These are phyloP conservation scores for Colletotrichum sp. DNA, from an alignment of 2,329 filamentous ascomycete genomes.

Conservation along the genomic window DNA sequence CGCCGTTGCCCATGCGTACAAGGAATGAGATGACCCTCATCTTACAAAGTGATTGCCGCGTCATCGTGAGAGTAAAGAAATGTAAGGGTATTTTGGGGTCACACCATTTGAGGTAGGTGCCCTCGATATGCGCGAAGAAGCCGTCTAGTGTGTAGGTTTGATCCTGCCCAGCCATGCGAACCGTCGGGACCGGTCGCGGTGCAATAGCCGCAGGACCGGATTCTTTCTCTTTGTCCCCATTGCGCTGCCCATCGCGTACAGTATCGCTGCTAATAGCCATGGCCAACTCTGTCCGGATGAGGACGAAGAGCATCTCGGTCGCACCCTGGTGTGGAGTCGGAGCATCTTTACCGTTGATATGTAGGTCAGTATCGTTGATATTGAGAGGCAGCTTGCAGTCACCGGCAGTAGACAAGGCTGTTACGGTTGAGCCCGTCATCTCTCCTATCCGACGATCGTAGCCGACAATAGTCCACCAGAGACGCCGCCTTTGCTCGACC, in stretches of 20 bases:
- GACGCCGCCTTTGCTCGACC: conserved; percentile 70
- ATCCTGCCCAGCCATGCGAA: conserved; percentile 55
- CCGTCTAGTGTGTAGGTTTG: conserved; percentile 55
- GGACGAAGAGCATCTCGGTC: conserved; percentile 66
- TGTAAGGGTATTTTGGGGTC: conserved; percentile 65
- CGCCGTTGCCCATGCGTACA: conserved; percentile 49
- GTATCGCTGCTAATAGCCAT: conserved; percentile 57
- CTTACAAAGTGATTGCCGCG: conserved; percentile 59
- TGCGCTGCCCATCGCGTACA: conserved; percentile 35
- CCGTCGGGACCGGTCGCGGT: conserved; percentile 37
- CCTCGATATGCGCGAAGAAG: conserved; percentile 61
- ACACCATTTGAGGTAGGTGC: conserved; percentile 60
- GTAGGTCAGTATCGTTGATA: conserved; percentile 66
- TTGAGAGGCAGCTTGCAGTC: conserved; percentile 65
- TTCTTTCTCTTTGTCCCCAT: conserved; percentile 29
- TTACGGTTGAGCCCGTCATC: conserved; percentile 64
- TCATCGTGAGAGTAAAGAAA: conserved; percentile 64
- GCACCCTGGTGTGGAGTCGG: conserved; percentile 54
- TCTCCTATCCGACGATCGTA: conserved; percentile 75
- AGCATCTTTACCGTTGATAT: conserved; percentile 60
- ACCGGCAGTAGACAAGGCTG: conserved; percentile 56
- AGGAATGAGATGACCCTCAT: conserved; percentile 61
- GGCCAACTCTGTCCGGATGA: conserved; percentile 62
- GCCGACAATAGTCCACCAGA: conserved; percentile 76
- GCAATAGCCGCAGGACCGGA: conserved; percentile 27